These are phyloP conservation scores for Saccharomycopsis capsularis DNA, from an alignment of 805 yeast genomes.

Conservation along the genomic window DNA sequence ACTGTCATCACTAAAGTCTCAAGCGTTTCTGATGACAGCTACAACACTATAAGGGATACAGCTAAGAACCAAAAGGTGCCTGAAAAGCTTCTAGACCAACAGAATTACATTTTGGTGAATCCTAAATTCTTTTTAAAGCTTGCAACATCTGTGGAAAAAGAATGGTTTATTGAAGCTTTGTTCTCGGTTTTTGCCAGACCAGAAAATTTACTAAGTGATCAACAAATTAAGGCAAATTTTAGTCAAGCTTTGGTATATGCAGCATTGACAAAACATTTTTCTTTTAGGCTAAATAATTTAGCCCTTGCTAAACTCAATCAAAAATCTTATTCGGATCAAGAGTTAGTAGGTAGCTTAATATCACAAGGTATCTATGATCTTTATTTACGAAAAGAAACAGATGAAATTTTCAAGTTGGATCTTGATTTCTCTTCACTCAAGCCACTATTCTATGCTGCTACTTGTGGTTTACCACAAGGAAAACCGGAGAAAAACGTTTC, in stretches of 20 bases:
- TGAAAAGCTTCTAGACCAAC: not conserved
- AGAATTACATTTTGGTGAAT: conserved; percentile 31
- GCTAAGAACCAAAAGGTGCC: not conserved
- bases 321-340: not conserved
- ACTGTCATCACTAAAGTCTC: not conserved
- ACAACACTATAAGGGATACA: not conserved
- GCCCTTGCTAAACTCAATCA: not conserved
- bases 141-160: conserved; percentile 36
- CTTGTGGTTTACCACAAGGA: conserved; percentile 23
- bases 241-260: conserved; percentile 11
- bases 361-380: not conserved
- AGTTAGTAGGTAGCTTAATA: not conserved
- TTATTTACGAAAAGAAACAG: not conserved
- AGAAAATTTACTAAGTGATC: conserved; percentile 18
- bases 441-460: conserved; percentile 34
- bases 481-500: not conserved
- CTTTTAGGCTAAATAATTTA: not conserved
- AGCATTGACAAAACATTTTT: conserved; percentile 1
- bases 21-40: not conserved
- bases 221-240: conserved; percentile 19
- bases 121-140: conserved; percentile 47
- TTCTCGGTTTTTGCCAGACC: conserved; percentile 8
- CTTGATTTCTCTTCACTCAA: conserved; percentile 28
- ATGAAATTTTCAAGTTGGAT: conserved; percentile 24
- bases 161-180: conserved; percentile 48